Evolutionary conservation across 768 basidiomycete genomes (phyloP).

Genomic region (Russula griseocarnosa): DNA sequence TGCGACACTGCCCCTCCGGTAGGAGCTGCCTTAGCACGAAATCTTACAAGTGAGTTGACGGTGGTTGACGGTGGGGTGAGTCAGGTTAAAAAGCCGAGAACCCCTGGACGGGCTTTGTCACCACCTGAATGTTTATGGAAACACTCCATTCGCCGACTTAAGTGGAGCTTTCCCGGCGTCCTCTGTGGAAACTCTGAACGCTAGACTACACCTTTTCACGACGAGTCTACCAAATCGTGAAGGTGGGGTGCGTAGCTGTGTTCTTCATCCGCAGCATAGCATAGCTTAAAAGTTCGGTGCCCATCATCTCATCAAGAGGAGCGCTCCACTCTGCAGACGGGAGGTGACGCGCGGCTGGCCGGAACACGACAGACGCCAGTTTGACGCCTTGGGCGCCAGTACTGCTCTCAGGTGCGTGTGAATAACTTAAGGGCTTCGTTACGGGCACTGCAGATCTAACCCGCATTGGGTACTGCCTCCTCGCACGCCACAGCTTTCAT

Average conservation of each 20-base stretch:
- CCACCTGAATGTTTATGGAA: slow-evolving; percentile 51
- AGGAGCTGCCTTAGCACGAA: not conserved
- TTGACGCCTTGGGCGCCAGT: slow-evolving; percentile 41
- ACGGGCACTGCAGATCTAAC: not conserved
- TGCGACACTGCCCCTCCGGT: slow-evolving; percentile 38
- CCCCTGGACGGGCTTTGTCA: slow-evolving; percentile 44
- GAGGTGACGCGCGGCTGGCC: slow-evolving; percentile 63
- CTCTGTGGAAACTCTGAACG: slow-evolving; percentile 32
- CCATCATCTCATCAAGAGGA: slow-evolving; percentile 12
- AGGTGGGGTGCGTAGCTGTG: slow-evolving; percentile 18
- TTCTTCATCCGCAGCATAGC: not conserved
- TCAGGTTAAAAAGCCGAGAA: slow-evolving; percentile 37
- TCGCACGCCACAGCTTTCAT: slow-evolving; percentile 36
- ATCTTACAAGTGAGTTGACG: not conserved
- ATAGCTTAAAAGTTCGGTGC: slow-evolving; percentile 6
- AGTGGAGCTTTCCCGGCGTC: slow-evolving; percentile 50
- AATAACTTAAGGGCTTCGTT: not conserved
- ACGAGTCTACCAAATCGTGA: slow-evolving; percentile 18
- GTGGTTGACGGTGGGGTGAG: too few relatives aligned
- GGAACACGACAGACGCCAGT: slow-evolving; percentile 35
- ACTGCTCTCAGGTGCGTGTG: slow-evolving; percentile 43
- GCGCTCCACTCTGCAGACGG: slow-evolving; percentile 39
- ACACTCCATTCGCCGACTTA: slow-evolving; percentile 53
- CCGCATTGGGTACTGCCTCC: not conserved
- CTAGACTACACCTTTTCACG: slow-evolving; percentile 43